phyloP scores from a whole-genome alignment of 2,329 filamentous ascomycete species.

The Ascochyta koolunga region DNA sequence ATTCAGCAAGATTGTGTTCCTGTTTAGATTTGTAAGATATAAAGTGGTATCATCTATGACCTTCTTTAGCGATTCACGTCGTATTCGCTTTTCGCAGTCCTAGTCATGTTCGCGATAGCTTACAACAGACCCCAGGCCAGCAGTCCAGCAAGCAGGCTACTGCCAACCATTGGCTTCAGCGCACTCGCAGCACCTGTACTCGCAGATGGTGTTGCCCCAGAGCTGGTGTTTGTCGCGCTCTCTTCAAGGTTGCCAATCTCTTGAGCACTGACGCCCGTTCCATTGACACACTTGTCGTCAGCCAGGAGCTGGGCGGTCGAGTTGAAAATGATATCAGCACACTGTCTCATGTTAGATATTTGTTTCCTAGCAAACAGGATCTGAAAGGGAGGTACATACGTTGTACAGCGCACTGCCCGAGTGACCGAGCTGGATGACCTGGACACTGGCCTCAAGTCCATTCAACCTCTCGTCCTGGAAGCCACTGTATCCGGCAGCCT shows the following conservation, averaged over 20 bases:
- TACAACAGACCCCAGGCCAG: conserved; percentile 29
- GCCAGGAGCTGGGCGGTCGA: conserved; percentile 45
- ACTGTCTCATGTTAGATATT: conserved; percentile 37
- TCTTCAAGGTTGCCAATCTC: conserved; percentile 30
- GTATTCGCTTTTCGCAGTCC: neutral
- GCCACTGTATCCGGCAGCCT: conserved; percentile 31
- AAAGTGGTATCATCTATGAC: neutral
- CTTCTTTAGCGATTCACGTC: neutral
- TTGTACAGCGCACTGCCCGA: conserved; percentile 54
- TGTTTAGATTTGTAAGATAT: neutral
- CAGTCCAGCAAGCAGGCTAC: conserved; percentile 24
- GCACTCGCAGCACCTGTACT: conserved; percentile 23
- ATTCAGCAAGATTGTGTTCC: no score
- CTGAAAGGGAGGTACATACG: conserved; percentile 27
- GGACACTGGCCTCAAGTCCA: conserved; percentile 51
- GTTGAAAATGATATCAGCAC: conserved; percentile 54
- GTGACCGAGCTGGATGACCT: conserved; percentile 53
- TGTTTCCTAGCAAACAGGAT: neutral
- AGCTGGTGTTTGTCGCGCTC: conserved; percentile 4
- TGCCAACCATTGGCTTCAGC: conserved; percentile 25
- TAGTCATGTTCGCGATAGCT: neutral
- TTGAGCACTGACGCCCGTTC: conserved; percentile 48
- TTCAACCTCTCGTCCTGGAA: conserved; percentile 32
- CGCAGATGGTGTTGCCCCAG: neutral
- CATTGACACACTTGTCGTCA: conserved; percentile 48